Percentiles rank a stretch among this genome's conserved stretches.
These are phyloP conservation scores for Pistacia integerrima DNA, from an alignment of 345 rosid species.

Conservation along the genomic window DNA sequence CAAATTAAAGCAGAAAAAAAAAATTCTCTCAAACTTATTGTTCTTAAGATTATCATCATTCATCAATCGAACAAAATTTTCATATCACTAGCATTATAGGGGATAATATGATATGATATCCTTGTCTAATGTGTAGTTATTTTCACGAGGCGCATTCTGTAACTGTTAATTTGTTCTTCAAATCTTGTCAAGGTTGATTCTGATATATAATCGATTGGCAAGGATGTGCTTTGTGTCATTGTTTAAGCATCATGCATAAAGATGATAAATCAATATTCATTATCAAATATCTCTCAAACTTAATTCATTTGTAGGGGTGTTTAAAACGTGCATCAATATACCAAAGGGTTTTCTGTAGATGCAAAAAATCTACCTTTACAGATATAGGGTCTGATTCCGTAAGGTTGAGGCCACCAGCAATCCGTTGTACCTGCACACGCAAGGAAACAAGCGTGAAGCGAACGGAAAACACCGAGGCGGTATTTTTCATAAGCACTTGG, in stretches of 20 bases:
- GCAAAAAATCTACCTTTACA: no score
- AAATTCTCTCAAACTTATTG: constrained; percentile 21
- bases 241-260: no score
- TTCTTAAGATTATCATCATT: background rate
- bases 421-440: no score
- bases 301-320: background rate
- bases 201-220: background rate
- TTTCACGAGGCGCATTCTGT: background rate
- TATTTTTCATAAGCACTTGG: no score
- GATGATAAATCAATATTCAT: background rate
- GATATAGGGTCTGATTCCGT: no score
- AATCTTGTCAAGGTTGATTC: background rate
- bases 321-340: background rate
- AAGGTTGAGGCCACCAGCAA: no score
- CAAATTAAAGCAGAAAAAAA: constrained; percentile 5
- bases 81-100: background rate
- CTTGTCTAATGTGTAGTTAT: background rate
- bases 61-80: constrained; percentile 11
- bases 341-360: no score
- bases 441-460: no score
- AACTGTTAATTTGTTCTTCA: constrained; percentile 1
- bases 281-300: background rate
- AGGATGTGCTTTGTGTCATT: no score
- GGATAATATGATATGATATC: constrained; percentile 3
- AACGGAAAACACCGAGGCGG: no score